A percentile compares a stretch with the other conserved stretches of the same genome.
Evolutionary conservation across 257 asterid species (phyloP).

Genomic region (Datura wrightii): DNA sequence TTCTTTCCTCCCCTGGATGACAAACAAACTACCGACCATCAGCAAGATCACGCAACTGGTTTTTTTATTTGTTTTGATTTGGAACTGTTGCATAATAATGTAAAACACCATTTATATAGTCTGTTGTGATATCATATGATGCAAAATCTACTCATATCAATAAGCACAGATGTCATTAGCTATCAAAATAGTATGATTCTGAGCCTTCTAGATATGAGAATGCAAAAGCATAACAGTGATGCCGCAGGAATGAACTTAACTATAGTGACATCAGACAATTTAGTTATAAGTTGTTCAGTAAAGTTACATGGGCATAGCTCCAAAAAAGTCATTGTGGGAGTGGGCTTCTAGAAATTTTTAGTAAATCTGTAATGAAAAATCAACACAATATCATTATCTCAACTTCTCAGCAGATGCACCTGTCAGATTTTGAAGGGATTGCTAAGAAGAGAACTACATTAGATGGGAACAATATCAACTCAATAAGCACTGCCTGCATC

Average conservation of each 20-base stretch:
- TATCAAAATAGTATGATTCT: not conserved
- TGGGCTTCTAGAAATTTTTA: not conserved
- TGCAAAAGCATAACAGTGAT: not conserved
- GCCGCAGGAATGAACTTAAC: not conserved
- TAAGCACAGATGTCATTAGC: not conserved
- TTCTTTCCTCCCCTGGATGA: not conserved
- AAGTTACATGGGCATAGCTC: not conserved
- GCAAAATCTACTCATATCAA: not conserved
- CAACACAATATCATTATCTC: not conserved
- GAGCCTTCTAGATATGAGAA: not conserved
- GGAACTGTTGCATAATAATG: not conserved
- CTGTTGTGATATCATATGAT: not conserved
- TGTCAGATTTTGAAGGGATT: slow-evolving; percentile 6
- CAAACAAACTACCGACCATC: not conserved
- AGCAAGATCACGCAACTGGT: not conserved
- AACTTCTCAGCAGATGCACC: not conserved
- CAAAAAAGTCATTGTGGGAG: not conserved
- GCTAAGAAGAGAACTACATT: slow-evolving; percentile 8
- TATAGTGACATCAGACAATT: not conserved
- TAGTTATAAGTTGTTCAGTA: not conserved
- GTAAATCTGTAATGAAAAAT: not conserved
- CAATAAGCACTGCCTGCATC: not conserved
- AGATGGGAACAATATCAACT: not conserved
- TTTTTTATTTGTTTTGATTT: not conserved
- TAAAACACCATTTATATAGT: not conserved